Base-by-base conservation (phyloP, 2,329 filamentous ascomycete genomes). In the Fusarium citri region DNA sequence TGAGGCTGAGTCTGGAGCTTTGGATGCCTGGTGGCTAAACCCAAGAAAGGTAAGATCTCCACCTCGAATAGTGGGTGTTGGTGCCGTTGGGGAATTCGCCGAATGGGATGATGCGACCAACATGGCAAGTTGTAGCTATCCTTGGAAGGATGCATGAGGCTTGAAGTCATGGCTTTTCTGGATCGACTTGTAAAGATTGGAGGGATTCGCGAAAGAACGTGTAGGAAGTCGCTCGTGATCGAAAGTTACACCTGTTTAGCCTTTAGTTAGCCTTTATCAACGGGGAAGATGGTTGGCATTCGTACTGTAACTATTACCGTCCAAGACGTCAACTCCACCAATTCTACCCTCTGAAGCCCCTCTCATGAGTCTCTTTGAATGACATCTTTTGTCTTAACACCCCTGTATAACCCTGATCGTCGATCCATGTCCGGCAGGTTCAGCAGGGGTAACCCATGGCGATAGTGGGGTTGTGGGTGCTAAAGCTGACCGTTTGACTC, bases 401-500 rank as follows among this genome's bases (percentile, higher is more conserved):
- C 59, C 59, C 46, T 62, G 59, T 63, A 47, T 12, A 28, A 28
- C 25, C 34, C 16, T 61, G 41, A 47, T 50, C 34, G 26, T 31
- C 14, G 20, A 34, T 40, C 47, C 47, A 46, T 60, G 46, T 42
- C 28, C 18, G 40, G 42, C 11, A 22, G 12, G 7, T 2, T 10
- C 7, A 25, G 23, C 53, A 56, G 46, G 54, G 46, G 40, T 25
- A 11, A 40, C 10, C 54, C 14, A 23, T 14, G 28, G 3, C n/a
- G n/a, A 43, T 28, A 16, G 55, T 30, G 47, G 61, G 41, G 43
- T 15, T 16, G 31, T 43, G 31, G 37, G 20, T 43, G 26, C 54
- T 56, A 22, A 30, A 23, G 22, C 37, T 62, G 48, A 50, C 72
- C 69, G 69, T 57, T 57, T 74, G 72, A 74, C 69, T 74, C 72